Base-by-base conservation (phyloP, 106 monocot genomes). In the Acorus gramineus region DNA sequence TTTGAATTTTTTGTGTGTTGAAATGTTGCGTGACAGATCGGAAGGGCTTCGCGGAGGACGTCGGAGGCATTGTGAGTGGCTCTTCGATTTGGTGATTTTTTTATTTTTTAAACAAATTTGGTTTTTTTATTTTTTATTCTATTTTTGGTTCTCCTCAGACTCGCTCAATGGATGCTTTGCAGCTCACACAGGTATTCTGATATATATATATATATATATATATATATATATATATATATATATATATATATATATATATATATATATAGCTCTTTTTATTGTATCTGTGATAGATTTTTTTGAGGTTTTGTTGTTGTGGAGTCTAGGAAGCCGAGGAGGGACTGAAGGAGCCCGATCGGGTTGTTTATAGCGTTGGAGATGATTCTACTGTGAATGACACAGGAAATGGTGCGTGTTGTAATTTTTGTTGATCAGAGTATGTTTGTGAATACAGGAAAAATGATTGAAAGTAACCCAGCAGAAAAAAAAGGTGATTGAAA, bases 111-210 rank as follows among this genome's bases (percentile, higher is more conserved):
- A 49, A 28, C 49, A 8, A 49, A 1, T 68, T 42, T 43, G 8
- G 14, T 12, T 4, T 58, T 49, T 14, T 68, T 57, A 12, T 2
- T 28, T 0, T 28, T 28, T 28, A 28, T 28, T 28, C 28, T 48
- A 46, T 46, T 48, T 45, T 47, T 50, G 14, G 57, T n/a, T 49
- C 11, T 28, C 44, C 59, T 47, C 68, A 68, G 68, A 58, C 45
- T n/a, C 12, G 49, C 10, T n/a, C 57, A 10, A 8, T 12, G 6
- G 46, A 42, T 68, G 57, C 68, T 57, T 42, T 68, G 55, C 57
- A 46, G 3, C 47, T 58, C 6, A 68, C 57, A 45, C 53, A 68
- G 68, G 68, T 68, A 49, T 49, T 12, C 47, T 7, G 28, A n/a
- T n/a, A n/a, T n/a, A n/a, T n/a, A n/a, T n/a, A n/a, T n/a, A n/a